Evolutionary conservation across 371 early-diverging fungal species (phyloP), one percentile per base, ranked within the genome.

Genomic region (Blastocladiella emersonii): DNA sequence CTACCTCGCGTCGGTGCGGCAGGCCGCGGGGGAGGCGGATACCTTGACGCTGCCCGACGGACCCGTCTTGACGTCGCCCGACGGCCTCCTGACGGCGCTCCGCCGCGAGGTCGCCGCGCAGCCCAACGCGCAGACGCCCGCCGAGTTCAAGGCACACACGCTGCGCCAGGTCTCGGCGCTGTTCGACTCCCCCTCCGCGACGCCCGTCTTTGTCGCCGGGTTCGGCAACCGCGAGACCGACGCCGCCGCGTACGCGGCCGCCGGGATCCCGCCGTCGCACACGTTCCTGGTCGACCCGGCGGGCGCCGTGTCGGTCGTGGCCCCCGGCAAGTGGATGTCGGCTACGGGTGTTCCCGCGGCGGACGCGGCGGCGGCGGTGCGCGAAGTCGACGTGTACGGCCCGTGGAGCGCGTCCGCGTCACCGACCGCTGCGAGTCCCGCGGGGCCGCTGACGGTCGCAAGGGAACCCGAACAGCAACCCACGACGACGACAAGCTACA

Each of bases 151-250:
- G 39, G 98, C 98, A 71, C 91, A 98, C 19, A 93, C 98, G 63
- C 83, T 88, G 74, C 82, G 90, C 48, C 87, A 90, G 63, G 96
- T 98, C 12, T 93, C 98, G 71, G 90, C 92, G 65, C 98, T 98
- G 53, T 51, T 51, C 30, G 27, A 25, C 30, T 0, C 27, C 0
- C 21, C 12, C 30, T 30, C 53, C 27, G 8, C 32, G 27, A 8
- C 25, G 15, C 13, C 32, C 32, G 30, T 30, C 13, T 51, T 51
- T 51, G 53, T 23, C 13, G 97, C 98, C n/a, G 99, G 99, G 0
- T 99, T 99, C 72, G 99, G 99, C 41, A 99, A 99, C 69, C 86
- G 92, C 60, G 87, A 91, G 56, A 92, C 92, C 13, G 88, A 86
- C 55, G 8, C 30, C 8, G 30, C 30, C 19, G 53, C 53, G 30